These are phyloP conservation scores for Chimonanthus praecox DNA, from an alignment of 164 flowering plant genomes.

Conservation along the genomic window DNA sequence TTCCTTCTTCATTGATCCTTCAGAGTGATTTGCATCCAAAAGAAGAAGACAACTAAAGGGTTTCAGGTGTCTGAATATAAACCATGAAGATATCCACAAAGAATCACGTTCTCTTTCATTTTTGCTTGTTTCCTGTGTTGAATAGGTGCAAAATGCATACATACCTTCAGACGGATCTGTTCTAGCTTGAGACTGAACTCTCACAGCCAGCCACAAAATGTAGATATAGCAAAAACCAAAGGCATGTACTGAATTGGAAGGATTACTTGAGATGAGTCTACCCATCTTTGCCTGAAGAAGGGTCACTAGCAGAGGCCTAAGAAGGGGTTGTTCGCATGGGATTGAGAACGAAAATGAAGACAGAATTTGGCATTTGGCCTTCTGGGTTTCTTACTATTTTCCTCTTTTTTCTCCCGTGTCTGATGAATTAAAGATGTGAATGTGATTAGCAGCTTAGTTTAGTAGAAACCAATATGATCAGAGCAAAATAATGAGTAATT, in stretches of 20 bases:
- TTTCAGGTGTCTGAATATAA: not conserved
- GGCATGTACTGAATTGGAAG: not conserved
- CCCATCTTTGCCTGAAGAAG: no score
- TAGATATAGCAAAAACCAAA: not conserved
- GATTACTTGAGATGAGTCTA: no score
- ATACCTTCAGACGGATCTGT: slow-evolving; percentile 5
- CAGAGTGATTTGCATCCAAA: not conserved
- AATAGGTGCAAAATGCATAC: not conserved
- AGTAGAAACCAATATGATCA: no score
- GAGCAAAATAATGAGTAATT: no score
- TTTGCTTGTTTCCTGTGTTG: not conserved
- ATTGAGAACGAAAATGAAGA: no score
- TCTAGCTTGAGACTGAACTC: not conserved
- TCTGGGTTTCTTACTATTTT: no score
- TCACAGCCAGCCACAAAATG: not conserved
- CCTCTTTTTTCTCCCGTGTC: no score
- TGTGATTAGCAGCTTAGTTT: no score
- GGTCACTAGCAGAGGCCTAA: no score
- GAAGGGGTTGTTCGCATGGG: no score
- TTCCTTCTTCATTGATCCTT: not conserved
- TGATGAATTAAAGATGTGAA: no score
- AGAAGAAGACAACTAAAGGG: not conserved
- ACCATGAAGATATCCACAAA: not conserved
- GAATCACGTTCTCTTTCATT: not conserved
- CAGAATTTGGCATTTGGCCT: no score